Conservation (phyloP, 129 eudicot genomes). For the Centella asiatica region DNA sequence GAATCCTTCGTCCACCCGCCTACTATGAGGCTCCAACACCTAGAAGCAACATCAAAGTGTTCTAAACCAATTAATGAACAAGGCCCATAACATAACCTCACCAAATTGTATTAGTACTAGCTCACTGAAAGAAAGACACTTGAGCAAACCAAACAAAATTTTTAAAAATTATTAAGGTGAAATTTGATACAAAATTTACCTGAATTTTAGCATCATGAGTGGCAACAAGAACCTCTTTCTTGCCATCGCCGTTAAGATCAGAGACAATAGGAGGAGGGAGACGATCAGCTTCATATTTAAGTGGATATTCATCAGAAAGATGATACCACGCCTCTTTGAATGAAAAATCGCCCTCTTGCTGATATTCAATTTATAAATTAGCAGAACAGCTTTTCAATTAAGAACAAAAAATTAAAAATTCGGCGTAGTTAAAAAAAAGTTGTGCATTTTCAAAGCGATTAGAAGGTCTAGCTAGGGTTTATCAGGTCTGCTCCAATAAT, state of each 20-base stretch:
- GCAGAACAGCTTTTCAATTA: not conserved
- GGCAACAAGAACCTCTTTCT: slow-evolving; percentile 76
- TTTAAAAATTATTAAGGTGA: too few relatives aligned
- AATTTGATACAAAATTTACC: slow-evolving; percentile 26
- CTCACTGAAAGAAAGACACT: not conserved
- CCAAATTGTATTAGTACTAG: not conserved
- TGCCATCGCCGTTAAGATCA: slow-evolving; percentile 95
- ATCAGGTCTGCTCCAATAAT: slow-evolving; percentile 4
- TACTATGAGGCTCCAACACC: slow-evolving; percentile 87
- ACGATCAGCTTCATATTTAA: slow-evolving; percentile 84
- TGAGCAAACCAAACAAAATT: too few relatives aligned
- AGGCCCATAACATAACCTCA: not conserved
- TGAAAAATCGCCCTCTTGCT: slow-evolving; percentile 95
- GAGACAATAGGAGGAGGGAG: slow-evolving; percentile 92
- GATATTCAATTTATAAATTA: not conserved
- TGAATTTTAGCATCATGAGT: slow-evolving; percentile 96
- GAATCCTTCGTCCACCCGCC: slow-evolving; percentile 94
- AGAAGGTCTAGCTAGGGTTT: slow-evolving; percentile 16
- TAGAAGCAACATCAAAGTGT: slow-evolving; percentile 12
- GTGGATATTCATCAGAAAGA: slow-evolving; percentile 79
- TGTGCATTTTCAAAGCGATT: not conserved
- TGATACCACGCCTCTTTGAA: slow-evolving; percentile 96
- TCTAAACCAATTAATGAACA: not conserved
- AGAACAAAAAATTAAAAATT: not conserved
- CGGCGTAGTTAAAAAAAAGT: not conserved